phyloP scores from a whole-genome alignment of 2,329 filamentous ascomycete genomes.

The Fusarium stilboides region DNA sequence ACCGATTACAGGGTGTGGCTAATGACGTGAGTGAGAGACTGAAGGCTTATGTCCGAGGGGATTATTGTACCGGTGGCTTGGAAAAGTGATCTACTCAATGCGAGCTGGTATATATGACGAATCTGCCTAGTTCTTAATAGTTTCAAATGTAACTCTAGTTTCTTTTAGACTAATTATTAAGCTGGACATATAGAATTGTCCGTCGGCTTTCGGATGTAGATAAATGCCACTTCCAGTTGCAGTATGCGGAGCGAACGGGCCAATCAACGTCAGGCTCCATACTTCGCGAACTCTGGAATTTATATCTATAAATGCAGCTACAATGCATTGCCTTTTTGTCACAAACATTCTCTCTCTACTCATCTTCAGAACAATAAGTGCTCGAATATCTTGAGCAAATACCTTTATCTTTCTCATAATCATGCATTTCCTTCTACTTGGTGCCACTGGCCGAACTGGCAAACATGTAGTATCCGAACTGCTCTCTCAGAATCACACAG shows the following conservation, averaged over 20 bases:
- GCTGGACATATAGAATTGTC: too few relatives aligned
- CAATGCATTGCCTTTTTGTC: background rate
- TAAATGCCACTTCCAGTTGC: background rate
- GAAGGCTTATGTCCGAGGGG: slow-evolving; percentile 43
- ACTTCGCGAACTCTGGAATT: background rate
- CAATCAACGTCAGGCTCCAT: slow-evolving; percentile 23
- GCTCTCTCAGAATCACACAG: slow-evolving; percentile 56
- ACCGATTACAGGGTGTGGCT: slow-evolving; percentile 52
- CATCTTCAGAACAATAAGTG: too few relatives aligned
- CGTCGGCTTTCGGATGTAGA: background rate
- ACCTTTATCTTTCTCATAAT: background rate
- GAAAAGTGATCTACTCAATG: too few relatives aligned
- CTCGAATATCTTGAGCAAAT: too few relatives aligned
- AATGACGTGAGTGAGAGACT: slow-evolving; percentile 52
- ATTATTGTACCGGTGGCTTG: background rate
- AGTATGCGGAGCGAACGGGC: slow-evolving; percentile 34
- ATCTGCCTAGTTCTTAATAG: too few relatives aligned
- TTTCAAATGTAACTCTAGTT: too few relatives aligned
- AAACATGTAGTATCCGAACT: slow-evolving; percentile 58
- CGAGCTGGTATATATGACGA: too few relatives aligned
- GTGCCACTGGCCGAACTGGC: slow-evolving; percentile 61
- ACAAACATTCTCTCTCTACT: background rate
- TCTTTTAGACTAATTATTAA: too few relatives aligned
- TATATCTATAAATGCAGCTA: slow-evolving; percentile 20
- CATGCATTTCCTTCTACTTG: slow-evolving; percentile 61